These are phyloP conservation scores for Calonectria hongkongensis DNA, from an alignment of 2,329 filamentous ascomycete species.

Conservation along the genomic window DNA sequence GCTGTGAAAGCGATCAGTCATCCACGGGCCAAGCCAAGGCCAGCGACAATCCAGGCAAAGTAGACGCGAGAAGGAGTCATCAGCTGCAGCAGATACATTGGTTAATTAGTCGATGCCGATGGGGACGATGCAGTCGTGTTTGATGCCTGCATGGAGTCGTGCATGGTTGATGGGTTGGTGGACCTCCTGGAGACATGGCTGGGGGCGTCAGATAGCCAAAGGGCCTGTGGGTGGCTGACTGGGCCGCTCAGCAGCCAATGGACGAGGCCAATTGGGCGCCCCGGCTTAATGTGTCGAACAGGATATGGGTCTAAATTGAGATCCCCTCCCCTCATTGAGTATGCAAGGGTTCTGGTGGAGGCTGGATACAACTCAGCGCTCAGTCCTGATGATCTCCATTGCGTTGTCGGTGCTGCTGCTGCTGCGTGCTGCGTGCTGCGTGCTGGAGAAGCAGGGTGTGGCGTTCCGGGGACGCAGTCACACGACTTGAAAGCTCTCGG, in stretches of 20 bases:
- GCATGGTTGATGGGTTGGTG: conserved; percentile 28
- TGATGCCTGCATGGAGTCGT: conserved; percentile 7
- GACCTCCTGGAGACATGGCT: conserved; percentile 22
- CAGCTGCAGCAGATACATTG: conserved; percentile 17
- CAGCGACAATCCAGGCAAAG: conserved; percentile 8
- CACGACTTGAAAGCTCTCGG: conserved; percentile 27
- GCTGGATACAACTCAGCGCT: conserved; percentile 21
- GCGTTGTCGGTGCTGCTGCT: background rate
- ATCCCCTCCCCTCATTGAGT: conserved; percentile 8
- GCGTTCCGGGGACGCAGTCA: conserved; percentile 25
- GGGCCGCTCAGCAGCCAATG: conserved; percentile 33
- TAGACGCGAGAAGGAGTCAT: conserved; percentile 13
- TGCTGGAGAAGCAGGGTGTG: conserved; percentile 25
- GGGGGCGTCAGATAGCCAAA: conserved; percentile 12
- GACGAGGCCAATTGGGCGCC: conserved; percentile 33
- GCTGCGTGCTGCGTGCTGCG: conserved; percentile 3
- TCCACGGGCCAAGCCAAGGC: background rate
- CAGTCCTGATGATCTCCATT: conserved; percentile 19
- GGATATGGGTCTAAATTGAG: conserved; percentile 24
- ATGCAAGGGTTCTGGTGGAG: conserved; percentile 28
- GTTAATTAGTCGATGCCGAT: conserved; percentile 13
- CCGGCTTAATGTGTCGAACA: conserved; percentile 31
- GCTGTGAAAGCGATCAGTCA: conserved; percentile 20
- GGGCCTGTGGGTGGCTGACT: conserved; percentile 32
- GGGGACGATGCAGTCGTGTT: conserved; percentile 15